phyloP scores from a whole-genome alignment of 2,329 filamentous ascomycete genomes.

The Aureobasidium sp. region DNA sequence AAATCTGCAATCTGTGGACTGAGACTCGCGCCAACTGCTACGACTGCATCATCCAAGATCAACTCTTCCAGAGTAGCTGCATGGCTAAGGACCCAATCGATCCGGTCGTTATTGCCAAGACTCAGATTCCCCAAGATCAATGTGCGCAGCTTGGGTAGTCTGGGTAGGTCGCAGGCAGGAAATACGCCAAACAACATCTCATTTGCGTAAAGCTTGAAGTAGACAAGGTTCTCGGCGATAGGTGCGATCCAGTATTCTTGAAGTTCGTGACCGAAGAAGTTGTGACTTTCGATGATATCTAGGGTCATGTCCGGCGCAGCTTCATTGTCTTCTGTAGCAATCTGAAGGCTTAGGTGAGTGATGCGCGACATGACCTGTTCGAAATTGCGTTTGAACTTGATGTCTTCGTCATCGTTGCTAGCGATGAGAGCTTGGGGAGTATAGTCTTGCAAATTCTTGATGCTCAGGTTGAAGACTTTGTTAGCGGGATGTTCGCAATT shows the following conservation, averaged over 20 bases:
- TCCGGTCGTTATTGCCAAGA: conserved; percentile 51
- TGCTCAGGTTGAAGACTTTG: conserved; percentile 24
- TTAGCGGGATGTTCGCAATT: background rate
- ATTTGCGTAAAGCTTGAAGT: conserved; percentile 44
- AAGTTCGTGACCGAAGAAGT: conserved; percentile 28
- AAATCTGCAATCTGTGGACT: background rate
- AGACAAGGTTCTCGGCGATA: conserved; percentile 28
- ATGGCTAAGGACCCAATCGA: conserved; percentile 52
- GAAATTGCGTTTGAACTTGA: background rate
- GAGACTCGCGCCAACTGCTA: background rate
- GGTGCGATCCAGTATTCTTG: conserved; percentile 29
- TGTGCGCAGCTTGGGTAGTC: conserved; percentile 43
- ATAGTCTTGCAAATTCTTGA: conserved; percentile 31
- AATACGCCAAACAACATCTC: conserved; percentile 45
- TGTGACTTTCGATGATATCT: conserved; percentile 19
- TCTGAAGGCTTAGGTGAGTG: conserved; percentile 26
- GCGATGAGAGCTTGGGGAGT: conserved; percentile 19
- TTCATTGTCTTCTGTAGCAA: conserved; percentile 26
- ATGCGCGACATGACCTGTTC: conserved; percentile 24
- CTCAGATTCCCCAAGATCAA: conserved; percentile 47
- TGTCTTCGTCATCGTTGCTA: background rate
- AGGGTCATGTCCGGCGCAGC: conserved; percentile 25
- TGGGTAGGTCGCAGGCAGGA: conserved; percentile 40
- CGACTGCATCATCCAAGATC: conserved; percentile 47
- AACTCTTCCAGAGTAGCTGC: conserved; percentile 43